Evolutionary conservation across 352 stramenopile genomes (phyloP), one percentile per base, ranked within the genome.

Genomic region (Thalassiosira sp.): DNA sequence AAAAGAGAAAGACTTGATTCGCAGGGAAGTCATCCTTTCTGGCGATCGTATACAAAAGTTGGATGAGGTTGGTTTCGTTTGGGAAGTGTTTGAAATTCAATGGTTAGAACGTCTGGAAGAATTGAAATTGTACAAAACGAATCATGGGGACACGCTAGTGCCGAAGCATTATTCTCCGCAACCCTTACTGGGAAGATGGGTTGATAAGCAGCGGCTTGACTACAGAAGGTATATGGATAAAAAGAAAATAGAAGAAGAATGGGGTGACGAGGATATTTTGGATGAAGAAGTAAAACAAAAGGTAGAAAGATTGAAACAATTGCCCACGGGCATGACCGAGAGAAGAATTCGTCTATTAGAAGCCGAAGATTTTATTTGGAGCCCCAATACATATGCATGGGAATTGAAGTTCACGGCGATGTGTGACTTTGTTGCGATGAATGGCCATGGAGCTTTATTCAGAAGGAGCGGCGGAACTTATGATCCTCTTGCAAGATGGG

Each of bases 31-130:
- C 22, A 60, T 64, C 25, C 42, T 82, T 20, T 78, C 66, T 16
- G 42, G 74, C n/a, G 81, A 90, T 49, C 72, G 82, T n/a, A 71
- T 89, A 11, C 31, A 74, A 33, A 80, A 74, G 28, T 60, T 92
- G 13, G 73, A 92, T 28, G 58, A 72, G 0, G 57, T 87, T 51
- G 81, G 78, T 1, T 92, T 92, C 53, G 53, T 89, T 37, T 92
- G 79, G 79, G 79, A 90, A 73, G 79, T 78, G 7, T 71, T 87
- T 40, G 69, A 78, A 53, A 72, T 73, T 53, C 52, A 74, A 28
- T 91, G 82, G 82, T 66, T 68, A 43, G 76, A 77, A 53, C 40
- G 61, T 13, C 63, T 71, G 18, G 52, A 81, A 54, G 69, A 84
- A 22, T 61, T 84, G 31, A 65, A 57, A 67, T 56, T 51, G 20